Percentiles rank a stretch among this genome's conserved stretches.
Conservation (phyloP, 257 asterid species). For the Anisodus acutangulus region DNA sequence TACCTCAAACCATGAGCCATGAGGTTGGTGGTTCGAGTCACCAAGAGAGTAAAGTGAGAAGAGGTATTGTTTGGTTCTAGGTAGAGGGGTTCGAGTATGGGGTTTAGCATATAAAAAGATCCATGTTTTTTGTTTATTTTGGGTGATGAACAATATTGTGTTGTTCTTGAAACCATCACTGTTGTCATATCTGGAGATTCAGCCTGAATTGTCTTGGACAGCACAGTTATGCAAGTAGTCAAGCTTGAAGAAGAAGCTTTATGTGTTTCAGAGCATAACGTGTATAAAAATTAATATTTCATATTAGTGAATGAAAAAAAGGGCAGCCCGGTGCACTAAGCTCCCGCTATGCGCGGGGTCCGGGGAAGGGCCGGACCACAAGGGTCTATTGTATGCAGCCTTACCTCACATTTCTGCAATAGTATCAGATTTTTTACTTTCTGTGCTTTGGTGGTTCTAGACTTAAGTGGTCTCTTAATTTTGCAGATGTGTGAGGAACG, state of each 20-base stretch:
- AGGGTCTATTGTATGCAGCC: too few relatives aligned
- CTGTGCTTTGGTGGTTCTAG: slow-evolving; percentile 26
- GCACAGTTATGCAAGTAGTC: background rate
- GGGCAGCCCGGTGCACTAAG: too few relatives aligned
- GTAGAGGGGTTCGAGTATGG: background rate
- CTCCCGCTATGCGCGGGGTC: too few relatives aligned
- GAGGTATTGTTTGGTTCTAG: background rate
- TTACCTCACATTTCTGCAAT: too few relatives aligned
- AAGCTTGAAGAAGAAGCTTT: background rate
- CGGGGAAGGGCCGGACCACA: too few relatives aligned
- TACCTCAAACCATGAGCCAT: background rate
- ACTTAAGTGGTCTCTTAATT: slow-evolving; percentile 34
- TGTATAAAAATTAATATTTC: background rate
- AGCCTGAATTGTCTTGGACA: background rate
- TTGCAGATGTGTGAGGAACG: slow-evolving; percentile 90
- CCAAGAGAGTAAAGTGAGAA: slow-evolving; percentile 19
- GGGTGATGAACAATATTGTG: background rate
- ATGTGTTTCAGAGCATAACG: background rate
- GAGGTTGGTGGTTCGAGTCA: background rate
- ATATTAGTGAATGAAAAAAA: background rate
- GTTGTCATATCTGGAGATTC: background rate
- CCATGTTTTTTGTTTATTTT: background rate
- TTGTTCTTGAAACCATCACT: slow-evolving; percentile 16
- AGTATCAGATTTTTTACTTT: background rate
- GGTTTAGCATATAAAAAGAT: background rate